Percentiles rank a stretch among this genome's conserved stretches.
These are phyloP conservation scores for Fonsecaea erecta DNA, from an alignment of 2,329 filamentous ascomycete species.

Conservation along the genomic window DNA sequence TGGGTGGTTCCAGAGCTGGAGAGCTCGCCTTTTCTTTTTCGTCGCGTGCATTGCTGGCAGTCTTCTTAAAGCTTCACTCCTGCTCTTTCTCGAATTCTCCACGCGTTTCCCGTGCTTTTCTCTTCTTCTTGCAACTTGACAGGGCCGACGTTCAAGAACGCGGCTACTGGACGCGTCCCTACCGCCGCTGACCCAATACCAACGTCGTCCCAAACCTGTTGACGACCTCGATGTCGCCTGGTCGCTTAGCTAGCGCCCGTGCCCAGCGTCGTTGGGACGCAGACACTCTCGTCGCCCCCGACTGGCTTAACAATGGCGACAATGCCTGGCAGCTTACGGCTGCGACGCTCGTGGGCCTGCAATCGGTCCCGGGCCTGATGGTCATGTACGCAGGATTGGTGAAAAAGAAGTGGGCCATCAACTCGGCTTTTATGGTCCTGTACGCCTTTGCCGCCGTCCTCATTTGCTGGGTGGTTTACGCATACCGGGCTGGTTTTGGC, in stretches of 20 bases:
- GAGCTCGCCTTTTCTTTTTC: slow-evolving; percentile 22
- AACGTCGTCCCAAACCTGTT: neutral
- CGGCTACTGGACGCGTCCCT: neutral
- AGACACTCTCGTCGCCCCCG: slow-evolving; percentile 32
- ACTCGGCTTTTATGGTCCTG: slow-evolving; percentile 58
- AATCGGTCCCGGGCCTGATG: slow-evolving; percentile 56
- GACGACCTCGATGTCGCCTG: slow-evolving; percentile 7
- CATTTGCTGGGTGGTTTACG: slow-evolving; percentile 57
- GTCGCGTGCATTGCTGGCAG: slow-evolving; percentile 18
- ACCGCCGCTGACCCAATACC: neutral
- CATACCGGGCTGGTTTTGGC: slow-evolving; percentile 56
- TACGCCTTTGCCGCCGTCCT: slow-evolving; percentile 56
- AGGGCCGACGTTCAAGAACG: neutral
- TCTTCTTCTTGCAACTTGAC: neutral
- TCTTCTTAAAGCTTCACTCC: slow-evolving; percentile 14
- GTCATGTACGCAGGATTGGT: slow-evolving; percentile 55
- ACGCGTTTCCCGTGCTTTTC: slow-evolving; percentile 2
- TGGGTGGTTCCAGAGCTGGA: slow-evolving; percentile 9
- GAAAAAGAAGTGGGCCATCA: slow-evolving; percentile 55
- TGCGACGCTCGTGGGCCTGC: slow-evolving; percentile 55
- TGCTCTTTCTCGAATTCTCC: neutral
- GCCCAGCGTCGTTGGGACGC: slow-evolving; percentile 33
- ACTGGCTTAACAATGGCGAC: slow-evolving; percentile 53
- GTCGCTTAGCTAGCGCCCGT: neutral
- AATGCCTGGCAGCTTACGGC: slow-evolving; percentile 60